These are phyloP conservation scores for Paramyrothecium roridum DNA, from an alignment of 2,329 filamentous ascomycete genomes.

Conservation along the genomic window DNA sequence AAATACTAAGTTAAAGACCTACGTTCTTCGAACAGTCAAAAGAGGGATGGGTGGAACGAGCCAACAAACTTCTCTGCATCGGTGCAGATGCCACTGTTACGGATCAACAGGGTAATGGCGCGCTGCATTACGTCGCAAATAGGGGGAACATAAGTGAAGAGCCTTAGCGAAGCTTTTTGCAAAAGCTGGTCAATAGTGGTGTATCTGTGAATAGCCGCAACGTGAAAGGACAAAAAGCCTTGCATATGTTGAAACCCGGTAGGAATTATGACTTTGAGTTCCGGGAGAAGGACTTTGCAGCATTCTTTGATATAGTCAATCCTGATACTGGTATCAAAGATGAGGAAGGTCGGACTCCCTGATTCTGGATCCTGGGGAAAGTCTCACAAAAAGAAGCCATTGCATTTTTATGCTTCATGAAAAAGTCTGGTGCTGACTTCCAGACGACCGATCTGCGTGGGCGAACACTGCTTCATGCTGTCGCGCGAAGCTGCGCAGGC, in stretches of 20 bases:
- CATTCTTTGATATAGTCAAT: not conserved
- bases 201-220: not conserved
- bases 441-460: not conserved
- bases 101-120: conserved; percentile 15
- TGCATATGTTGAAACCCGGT: not conserved
- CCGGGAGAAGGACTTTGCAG: not conserved
- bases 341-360: not conserved
- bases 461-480: not conserved
- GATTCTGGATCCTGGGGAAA: not conserved
- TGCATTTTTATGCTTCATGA: not conserved
- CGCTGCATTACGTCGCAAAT: conserved; percentile 6
- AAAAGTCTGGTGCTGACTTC: not conserved
- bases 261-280: not conserved
- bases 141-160: not conserved
- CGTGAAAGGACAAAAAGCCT: not conserved
- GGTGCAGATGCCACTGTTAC: conserved; percentile 11
- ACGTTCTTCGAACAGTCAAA: not conserved
- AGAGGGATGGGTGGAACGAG: not conserved
- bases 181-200: not conserved
- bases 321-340: not conserved
- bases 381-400: not conserved
- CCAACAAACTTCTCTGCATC: conserved; percentile 2
- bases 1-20: too few relatives aligned
- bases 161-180: not conserved
- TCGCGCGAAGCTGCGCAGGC: not conserved